Evolutionary conservation across 495 filamentous ascomycete species (phyloP).

Genomic region (Tuber borchii): DNA sequence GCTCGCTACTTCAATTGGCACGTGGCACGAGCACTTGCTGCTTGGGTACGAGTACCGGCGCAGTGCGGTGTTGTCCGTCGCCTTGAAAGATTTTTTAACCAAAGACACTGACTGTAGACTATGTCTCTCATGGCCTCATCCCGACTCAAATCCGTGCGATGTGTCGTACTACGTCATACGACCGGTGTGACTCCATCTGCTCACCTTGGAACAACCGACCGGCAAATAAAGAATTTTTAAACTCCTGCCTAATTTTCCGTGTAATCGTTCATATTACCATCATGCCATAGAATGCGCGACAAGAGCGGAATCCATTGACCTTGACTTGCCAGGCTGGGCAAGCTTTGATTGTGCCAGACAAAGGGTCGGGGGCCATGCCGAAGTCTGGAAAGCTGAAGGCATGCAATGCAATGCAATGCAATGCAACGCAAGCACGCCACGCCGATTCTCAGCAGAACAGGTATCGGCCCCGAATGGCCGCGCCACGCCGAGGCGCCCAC

Average conservation of each 20-base stretch:
- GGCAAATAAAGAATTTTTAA: neutral
- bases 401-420: conserved; percentile 2
- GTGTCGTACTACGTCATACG: conserved; percentile 2
- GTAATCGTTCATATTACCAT: neutral
- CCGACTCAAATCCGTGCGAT: neutral
- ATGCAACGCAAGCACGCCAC: conserved; percentile 1
- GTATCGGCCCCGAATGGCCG: neutral
- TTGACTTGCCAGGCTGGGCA: neutral
- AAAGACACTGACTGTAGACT: neutral
- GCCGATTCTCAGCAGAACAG: conserved; percentile 1
- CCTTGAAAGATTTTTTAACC: neutral
- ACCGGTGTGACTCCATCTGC: neutral
- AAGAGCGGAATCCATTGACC: neutral
- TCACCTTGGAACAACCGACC: neutral
- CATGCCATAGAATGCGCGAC: neutral
- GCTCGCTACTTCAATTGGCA: neutral
- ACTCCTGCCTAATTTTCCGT: neutral
- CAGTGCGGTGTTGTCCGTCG: neutral
- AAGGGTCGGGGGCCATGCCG: neutral
- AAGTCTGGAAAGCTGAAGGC: neutral
- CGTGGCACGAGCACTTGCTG: neutral
- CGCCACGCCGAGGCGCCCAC: neutral
- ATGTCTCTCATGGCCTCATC: neutral
- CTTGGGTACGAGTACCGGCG: too few species aligned
- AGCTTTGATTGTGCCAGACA: neutral